Conservation (phyloP, 2,329 filamentous ascomycete genomes). For the Xylaria hypoxylon region DNA sequence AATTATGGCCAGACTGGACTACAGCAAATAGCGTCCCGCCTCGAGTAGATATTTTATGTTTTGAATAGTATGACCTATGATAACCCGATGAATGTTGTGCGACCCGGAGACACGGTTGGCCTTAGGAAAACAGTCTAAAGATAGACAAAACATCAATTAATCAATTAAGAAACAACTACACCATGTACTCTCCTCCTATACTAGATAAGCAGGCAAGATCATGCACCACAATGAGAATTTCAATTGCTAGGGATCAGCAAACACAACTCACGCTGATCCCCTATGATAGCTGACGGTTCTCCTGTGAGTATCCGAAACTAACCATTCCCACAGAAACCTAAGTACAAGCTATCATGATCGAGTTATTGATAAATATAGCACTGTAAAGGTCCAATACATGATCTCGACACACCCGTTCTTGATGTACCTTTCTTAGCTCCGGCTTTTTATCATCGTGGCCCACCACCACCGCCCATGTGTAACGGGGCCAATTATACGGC, state of each 20-base stretch:
- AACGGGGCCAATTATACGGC: neutral
- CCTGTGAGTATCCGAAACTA: neutral
- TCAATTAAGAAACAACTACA: neutral
- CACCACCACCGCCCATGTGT: neutral
- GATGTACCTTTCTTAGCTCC: neutral
- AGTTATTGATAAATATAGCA: neutral
- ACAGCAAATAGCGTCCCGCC: too few relatives aligned
- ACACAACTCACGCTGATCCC: neutral
- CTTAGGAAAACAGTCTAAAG: neutral
- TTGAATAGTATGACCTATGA: neutral
- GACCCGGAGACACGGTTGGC: neutral
- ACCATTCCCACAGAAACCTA: neutral
- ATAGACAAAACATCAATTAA: neutral
- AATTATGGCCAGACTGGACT: too few relatives aligned
- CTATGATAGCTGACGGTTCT: neutral
- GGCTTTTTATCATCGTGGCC: neutral
- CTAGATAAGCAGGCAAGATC: neutral
- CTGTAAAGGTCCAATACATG: neutral
- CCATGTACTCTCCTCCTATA: too few relatives aligned
- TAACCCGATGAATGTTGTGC: neutral
- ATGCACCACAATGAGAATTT: neutral
- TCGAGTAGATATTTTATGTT: neutral
- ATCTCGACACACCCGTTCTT: neutral
- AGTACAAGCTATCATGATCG: neutral
- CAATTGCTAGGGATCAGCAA: neutral